Base-by-base conservation (phyloP, 495 filamentous ascomycete species). In the Letharia lupina region DNA sequence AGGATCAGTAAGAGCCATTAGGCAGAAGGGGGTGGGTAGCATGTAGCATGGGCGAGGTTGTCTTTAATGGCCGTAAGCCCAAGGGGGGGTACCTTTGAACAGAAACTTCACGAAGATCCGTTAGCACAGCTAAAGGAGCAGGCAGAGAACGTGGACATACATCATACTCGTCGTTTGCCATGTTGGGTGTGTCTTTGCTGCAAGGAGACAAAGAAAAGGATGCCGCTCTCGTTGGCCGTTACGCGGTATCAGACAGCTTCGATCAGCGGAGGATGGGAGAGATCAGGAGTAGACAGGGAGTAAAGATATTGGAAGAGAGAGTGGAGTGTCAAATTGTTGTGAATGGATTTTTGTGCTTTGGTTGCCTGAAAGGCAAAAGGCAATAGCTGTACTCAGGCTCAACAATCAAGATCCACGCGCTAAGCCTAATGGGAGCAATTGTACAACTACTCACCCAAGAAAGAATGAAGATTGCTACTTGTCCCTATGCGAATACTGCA, bases 161-260 rank as follows among this genome's bases (percentile, higher is more conserved):
- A 89, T 99, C 94, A 80, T 99, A 98, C 82, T 99, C 95, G 82
- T 99, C 95, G 86, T 99, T 99, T 73, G 95, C 95, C 95, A 99
- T 99, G 77, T 68, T 79, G 75, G 45, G 10, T 23, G 61, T 64
- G 28, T 50, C 48, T 56, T n/a, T 37, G 54, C 44, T 54, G 20
- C n/a, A 48, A 41, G 47, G 58, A 47, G 66, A 39, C 40, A 60
- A 47, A 64, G 42, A 42, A 66, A 56, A 48, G 64, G 42, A 61
- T 45, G 47, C 56, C 31, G 42, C 56, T 60, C 41, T 59, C 13
- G 16, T 54, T 65, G 45, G 42, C 44, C 31, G 56, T 56, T 39
- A 12, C 28, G 23, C 28, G 41, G 58, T 31, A 12, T 58, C 16
- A 47, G 56, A 47, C n/a, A 28, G 41, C n/a, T 60, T 45, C 54